Evolutionary conservation across 441 rosid genomes (phyloP), one percentile per base, ranked within the genome.

Genomic region (Mallotus repandus): DNA sequence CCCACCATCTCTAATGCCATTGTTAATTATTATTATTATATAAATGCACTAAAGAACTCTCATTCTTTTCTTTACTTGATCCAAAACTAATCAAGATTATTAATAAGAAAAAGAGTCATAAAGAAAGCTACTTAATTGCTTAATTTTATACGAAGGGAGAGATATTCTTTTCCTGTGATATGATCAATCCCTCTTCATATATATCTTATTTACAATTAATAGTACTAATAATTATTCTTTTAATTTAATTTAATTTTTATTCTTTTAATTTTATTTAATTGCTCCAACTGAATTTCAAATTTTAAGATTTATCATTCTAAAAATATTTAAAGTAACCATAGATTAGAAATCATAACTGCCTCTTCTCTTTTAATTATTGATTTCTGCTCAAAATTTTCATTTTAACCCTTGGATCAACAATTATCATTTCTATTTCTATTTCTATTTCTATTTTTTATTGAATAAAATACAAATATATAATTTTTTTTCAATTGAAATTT

Each of bases 31-130:
- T 53, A 46, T 52, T 43, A 72, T 15, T 49, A 7, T 13, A 35
- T 13, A 60, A n/a, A n/a, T n/a, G n/a, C n/a, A n/a, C 5, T 61
- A 63, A 72, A 71, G 65, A 61, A 70, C 67, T 45, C 48, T 5
- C 46, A 43, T 43, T 16, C 58, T 35, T 43, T 57, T 21, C 62
- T 32, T 68, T 82, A 55, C 83, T 70, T 70, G 16, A 74, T 71
- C 58, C 66, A 74, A 69, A 65, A 25, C 64, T 66, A 66, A 22
- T 22, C 49, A 25, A 22, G 19, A 48, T 25, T 32, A n/a, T 2
- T 22, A 52, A 25, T 25, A 25, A 2, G 11, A 22, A 21, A 16
- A 66, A 25, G n/a, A 58, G 62, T 10, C 14, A 12, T 12, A 49
- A 49, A 10, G 29, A 25, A 25, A 25, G 29, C 29, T 25, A 25